Evolutionary conservation across 352 stramenopile genomes (phyloP).

Genomic region (Globisporangium takayamanum): DNA sequence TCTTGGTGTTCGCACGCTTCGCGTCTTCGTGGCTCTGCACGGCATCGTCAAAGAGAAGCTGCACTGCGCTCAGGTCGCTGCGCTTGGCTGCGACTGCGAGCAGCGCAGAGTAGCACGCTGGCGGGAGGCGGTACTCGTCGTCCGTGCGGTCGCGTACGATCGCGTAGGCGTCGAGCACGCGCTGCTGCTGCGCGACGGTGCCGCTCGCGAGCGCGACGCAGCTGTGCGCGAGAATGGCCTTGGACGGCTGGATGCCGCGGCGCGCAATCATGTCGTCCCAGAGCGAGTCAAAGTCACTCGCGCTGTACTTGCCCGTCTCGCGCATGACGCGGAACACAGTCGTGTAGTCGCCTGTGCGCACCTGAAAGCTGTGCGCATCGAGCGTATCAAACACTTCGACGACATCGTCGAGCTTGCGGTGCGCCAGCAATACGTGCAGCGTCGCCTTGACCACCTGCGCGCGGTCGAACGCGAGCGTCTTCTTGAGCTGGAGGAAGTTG

Average conservation of each 20-base stretch:
- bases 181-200: slow-evolving; percentile 12
- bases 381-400: slow-evolving; percentile 30
- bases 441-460: slow-evolving; percentile 16
- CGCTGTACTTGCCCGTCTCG: slow-evolving; percentile 20
- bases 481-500: slow-evolving; percentile 2
- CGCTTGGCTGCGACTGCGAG: slow-evolving; percentile 11
- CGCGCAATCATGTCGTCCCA: slow-evolving; percentile 32
- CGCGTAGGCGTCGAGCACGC: slow-evolving; percentile 22
- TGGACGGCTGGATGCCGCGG: slow-evolving; percentile 29
- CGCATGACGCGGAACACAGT: slow-evolving; percentile 37
- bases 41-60: slow-evolving; percentile 22
- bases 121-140: slow-evolving; percentile 17
- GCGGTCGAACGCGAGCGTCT: slow-evolving; percentile 11
- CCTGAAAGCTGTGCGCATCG: slow-evolving; percentile 21
- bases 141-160: slow-evolving; percentile 1
- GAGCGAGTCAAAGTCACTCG: slow-evolving; percentile 30
- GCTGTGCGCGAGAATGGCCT: slow-evolving; percentile 23
- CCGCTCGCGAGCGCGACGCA: slow-evolving; percentile 20
- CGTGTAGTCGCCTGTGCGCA: slow-evolving; percentile 30
- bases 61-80: slow-evolving; percentile 10
- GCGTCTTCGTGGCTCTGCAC: slow-evolving; percentile 7
- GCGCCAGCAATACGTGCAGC: slow-evolving; percentile 28
- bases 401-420: slow-evolving; percentile 23
- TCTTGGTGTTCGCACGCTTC: slow-evolving; percentile 4
- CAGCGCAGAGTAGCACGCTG: slow-evolving; percentile 18